Evolutionary conservation across 73 alveolate genomes (phyloP), one percentile per base, ranked within the genome.

Genomic region (Tetrahymena elliotti): DNA sequence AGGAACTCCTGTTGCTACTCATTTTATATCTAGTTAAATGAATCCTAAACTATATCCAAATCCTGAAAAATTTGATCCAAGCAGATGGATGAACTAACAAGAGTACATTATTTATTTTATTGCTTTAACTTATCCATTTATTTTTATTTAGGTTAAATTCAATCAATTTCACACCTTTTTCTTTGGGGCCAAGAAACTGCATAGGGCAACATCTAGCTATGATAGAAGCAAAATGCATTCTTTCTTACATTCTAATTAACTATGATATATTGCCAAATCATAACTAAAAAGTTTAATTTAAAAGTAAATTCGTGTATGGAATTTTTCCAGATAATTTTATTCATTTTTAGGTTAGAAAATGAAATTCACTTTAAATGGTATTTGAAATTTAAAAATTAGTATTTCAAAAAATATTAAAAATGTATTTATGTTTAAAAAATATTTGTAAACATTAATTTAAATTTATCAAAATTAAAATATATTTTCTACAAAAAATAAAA

Each of bases 31-130:
- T 11, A 68, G 36, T 11, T 31, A 68, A 68, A 27, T 31, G 34
- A 68, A 68, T 31, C 88, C 88, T 27, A 27, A 27, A 24, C 3
- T 83, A 24, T 94, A 39, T 92, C 35, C 68, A 33, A 93, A 94
- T 94, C 96, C 96, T 12, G 93, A 84, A 20, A 53, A 82, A 24
- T 94, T 94, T 40, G 83, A 94, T 31, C 96, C 96, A 34, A 93
- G 39, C 33, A 94, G 96, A 94, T 94, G 96, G 96, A 94, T 54
- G 36, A 94, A 93, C 40, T 33, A 24, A 37, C 38, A 5, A 83
- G 53, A 83, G 54, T 41, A 41, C n/a, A n/a, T 12, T 41, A 41
- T 41, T 41, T 41, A 3, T 12, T 41, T 41, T 41, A 3, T 12
- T 41, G 10, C 3, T 12, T 41, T 41, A 41, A 41, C 16, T 41